Percentiles rank a stretch among this genome's conserved stretches.
Evolutionary conservation across 495 filamentous ascomycete genomes (phyloP).

Genomic region (Evernia prunastri): DNA sequence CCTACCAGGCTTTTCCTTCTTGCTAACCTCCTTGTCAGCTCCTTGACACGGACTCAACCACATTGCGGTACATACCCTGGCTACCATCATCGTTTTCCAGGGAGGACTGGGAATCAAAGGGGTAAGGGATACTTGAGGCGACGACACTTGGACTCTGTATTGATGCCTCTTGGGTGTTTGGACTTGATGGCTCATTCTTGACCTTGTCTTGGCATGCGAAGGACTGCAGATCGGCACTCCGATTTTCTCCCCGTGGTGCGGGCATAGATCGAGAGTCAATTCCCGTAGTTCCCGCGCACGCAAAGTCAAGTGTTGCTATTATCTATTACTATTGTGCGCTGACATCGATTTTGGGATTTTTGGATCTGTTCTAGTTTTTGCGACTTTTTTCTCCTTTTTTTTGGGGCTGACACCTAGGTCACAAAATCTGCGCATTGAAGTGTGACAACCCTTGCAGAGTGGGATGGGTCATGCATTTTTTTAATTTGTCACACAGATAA

Average conservation of each 20-base stretch:
- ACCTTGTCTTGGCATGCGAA: neutral
- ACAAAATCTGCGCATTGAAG: too few relatives aligned
- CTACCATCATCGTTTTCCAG: neutral
- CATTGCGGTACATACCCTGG: neutral
- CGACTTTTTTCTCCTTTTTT: too few relatives aligned
- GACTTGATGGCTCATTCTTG: neutral
- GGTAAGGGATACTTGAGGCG: neutral
- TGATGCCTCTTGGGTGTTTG: neutral
- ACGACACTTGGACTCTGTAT: neutral
- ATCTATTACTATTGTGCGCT: too few relatives aligned
- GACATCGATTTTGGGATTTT: too few relatives aligned
- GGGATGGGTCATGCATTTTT: too few relatives aligned
- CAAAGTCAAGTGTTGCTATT: too few relatives aligned
- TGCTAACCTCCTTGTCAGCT: constrained; percentile 1
- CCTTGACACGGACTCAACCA: neutral
- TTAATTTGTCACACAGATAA: too few relatives aligned
- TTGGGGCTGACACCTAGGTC: too few relatives aligned
- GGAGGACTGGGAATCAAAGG: constrained; percentile 5
- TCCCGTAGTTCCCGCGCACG: neutral
- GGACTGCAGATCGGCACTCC: neutral
- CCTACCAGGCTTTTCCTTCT: neutral
- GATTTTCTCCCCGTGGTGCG: neutral
- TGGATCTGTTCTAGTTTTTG: too few relatives aligned
- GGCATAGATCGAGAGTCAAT: neutral
- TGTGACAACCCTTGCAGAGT: too few relatives aligned